Evolutionary conservation across 164 flowering plant genomes (phyloP).

Genomic region (Kingdonia uniflora): DNA sequence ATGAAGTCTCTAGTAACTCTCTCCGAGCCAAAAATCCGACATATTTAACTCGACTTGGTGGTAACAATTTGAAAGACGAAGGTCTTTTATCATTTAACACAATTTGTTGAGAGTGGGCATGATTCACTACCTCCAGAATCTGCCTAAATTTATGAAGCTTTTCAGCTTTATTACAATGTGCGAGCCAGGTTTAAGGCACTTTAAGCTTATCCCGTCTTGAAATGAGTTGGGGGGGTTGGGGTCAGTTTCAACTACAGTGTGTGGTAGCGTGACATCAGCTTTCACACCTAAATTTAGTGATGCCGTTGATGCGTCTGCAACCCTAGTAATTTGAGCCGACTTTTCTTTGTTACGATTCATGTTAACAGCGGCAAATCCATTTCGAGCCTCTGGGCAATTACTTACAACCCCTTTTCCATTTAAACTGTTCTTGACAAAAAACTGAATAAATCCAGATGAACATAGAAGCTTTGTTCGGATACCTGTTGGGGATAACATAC

Average conservation of each 20-base stretch:
- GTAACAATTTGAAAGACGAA: slow-evolving; percentile 55
- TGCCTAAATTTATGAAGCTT: slow-evolving; percentile 55
- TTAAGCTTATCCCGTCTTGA: slow-evolving; percentile 40
- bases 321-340: slow-evolving; percentile 13
- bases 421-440: slow-evolving; percentile 53
- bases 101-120: slow-evolving; percentile 55
- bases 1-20: slow-evolving; percentile 19
- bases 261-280: slow-evolving; percentile 12
- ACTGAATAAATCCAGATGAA: slow-evolving; percentile 67
- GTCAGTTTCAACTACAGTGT: slow-evolving; percentile 7
- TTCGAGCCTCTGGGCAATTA: slow-evolving; percentile 24
- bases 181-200: slow-evolving; percentile 44
- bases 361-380: slow-evolving; percentile 16
- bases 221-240: background rate
- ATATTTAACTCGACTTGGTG: slow-evolving; percentile 46
- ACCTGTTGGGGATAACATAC: slow-evolving; percentile 26
- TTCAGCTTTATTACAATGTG: slow-evolving; percentile 40
- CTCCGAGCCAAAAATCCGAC: slow-evolving; percentile 29
- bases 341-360: slow-evolving; percentile 19
- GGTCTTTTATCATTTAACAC: slow-evolving; percentile 51
- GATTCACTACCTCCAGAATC: slow-evolving; percentile 56
- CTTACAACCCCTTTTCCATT: slow-evolving; percentile 62
- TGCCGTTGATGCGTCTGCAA: slow-evolving; percentile 25
- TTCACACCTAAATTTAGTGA: slow-evolving; percentile 17
- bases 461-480: slow-evolving; percentile 61